A percentile compares a stretch with the other conserved stretches of the same genome.
Conservation (phyloP, 2,329 filamentous ascomycete genomes). For the Scleromitrula shiraiana region DNA sequence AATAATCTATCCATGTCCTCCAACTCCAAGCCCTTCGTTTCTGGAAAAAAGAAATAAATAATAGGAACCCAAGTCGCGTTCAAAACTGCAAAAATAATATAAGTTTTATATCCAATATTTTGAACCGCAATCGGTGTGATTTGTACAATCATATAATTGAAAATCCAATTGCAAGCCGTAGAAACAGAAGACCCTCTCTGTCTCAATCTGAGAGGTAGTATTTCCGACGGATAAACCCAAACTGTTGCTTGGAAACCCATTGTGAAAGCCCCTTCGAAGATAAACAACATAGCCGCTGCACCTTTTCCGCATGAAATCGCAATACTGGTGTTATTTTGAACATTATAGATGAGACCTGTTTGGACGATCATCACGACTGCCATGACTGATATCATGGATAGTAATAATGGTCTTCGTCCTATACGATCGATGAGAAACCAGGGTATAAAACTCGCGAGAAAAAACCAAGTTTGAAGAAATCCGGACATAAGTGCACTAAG, state of each 20-base stretch:
- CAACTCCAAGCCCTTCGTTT: slow-evolving; percentile 55
- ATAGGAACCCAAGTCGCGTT: slow-evolving; percentile 35
- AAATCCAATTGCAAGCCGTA: slow-evolving; percentile 41
- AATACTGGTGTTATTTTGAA: slow-evolving; percentile 30
- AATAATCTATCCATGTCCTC: slow-evolving; percentile 47
- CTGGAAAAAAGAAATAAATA: slow-evolving; percentile 56
- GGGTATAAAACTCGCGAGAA: slow-evolving; percentile 34
- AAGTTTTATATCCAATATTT: slow-evolving; percentile 35
- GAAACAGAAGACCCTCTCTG: slow-evolving; percentile 54
- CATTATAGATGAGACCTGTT: slow-evolving; percentile 35
- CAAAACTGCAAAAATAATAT: slow-evolving; percentile 30
- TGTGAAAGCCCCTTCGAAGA: slow-evolving; percentile 54
- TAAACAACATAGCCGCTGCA: slow-evolving; percentile 45
- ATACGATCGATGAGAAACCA: slow-evolving; percentile 43
- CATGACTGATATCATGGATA: slow-evolving; percentile 39
- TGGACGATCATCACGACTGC: slow-evolving; percentile 35
- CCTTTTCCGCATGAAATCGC: slow-evolving; percentile 32
- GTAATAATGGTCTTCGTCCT: slow-evolving; percentile 60
- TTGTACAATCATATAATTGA: slow-evolving; percentile 48
- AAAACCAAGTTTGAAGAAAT: slow-evolving; percentile 42
- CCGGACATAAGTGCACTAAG: slow-evolving; percentile 45
- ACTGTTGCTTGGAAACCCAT: slow-evolving; percentile 49
- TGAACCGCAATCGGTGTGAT: slow-evolving; percentile 30
- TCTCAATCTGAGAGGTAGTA: slow-evolving; percentile 48
- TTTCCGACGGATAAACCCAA: slow-evolving; percentile 53